Conservation (phyloP, 495 filamentous ascomycete species). For the Penicillium coffeae region DNA sequence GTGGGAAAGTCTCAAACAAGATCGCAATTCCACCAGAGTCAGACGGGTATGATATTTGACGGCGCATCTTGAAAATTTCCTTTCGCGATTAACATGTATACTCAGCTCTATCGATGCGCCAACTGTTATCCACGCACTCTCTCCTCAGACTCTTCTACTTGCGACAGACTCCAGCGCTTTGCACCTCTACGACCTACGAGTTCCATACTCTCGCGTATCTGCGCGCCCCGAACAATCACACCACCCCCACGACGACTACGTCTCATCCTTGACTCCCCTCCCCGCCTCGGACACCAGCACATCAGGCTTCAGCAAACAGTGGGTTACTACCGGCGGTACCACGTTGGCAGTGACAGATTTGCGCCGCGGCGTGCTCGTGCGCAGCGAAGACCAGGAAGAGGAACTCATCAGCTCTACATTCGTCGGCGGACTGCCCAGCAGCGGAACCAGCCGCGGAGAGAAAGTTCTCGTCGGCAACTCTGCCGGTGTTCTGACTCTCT, state of each 20-base stretch:
- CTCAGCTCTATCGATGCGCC: constrained; percentile 58
- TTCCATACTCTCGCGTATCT: constrained; percentile 50
- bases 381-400: constrained; percentile 90
- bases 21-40: constrained; percentile 44
- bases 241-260: constrained; percentile 85
- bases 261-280: constrained; percentile 82
- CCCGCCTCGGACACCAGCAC: constrained; percentile 73
- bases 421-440: constrained; percentile 61
- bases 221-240: constrained; percentile 71
- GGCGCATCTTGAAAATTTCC: constrained; percentile 4
- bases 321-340: constrained; percentile 84
- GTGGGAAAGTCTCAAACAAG: constrained; percentile 77
- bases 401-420: constrained; percentile 78
- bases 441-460: constrained; percentile 60
- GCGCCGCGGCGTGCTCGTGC: constrained; percentile 72
- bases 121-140: constrained; percentile 72
- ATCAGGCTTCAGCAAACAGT: constrained; percentile 85
- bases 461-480: constrained; percentile 78
- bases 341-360: constrained; percentile 87
- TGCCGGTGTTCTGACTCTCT: constrained; percentile 78
- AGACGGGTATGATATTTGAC: constrained; percentile 30
- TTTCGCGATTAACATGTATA: neutral
- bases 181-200: constrained; percentile 86
- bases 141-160: constrained; percentile 82
- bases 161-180: constrained; percentile 86